phyloP scores from a whole-genome alignment of 306 rosid genomes.

The Ochetophila trinervis region DNA sequence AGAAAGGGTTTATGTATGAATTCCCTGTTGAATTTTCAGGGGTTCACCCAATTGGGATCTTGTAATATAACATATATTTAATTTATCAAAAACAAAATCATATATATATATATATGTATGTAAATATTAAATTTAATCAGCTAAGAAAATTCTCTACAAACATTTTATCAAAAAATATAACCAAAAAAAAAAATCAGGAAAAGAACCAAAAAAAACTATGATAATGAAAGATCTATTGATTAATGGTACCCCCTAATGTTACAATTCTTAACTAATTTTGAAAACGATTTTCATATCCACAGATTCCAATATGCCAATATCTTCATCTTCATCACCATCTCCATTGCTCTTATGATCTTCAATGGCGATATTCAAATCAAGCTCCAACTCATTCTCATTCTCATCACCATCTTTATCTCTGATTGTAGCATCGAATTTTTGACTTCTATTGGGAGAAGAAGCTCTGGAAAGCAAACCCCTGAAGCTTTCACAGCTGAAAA shows the following conservation, averaged over 20 bases:
- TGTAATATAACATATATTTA: too few relatives aligned
- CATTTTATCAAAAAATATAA: background rate
- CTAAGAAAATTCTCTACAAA: background rate
- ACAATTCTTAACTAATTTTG: constrained; percentile 25
- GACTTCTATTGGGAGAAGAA: constrained; percentile 23
- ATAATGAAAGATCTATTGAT: constrained; percentile 14
- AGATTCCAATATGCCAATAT: constrained; percentile 42
- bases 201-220: constrained; percentile 15
- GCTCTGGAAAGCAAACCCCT: constrained; percentile 19
- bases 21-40: too few relatives aligned
- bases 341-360: constrained; percentile 27
- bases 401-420: constrained; percentile 34
- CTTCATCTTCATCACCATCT: constrained; percentile 16
- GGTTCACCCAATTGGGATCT: too few relatives aligned
- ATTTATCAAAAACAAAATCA: too few relatives aligned
- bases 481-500: constrained; percentile 54
- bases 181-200: constrained; percentile 9
- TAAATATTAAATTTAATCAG: too few relatives aligned
- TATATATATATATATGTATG: too few relatives aligned
- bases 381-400: constrained; percentile 18
- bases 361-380: constrained; percentile 73
- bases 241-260: background rate
- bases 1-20: too few relatives aligned
- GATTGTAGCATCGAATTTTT: constrained; percentile 10
- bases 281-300: constrained; percentile 59